Evolutionary conservation across 352 stramenopile genomes (phyloP).

Genomic region (Plasmopara viticola): DNA sequence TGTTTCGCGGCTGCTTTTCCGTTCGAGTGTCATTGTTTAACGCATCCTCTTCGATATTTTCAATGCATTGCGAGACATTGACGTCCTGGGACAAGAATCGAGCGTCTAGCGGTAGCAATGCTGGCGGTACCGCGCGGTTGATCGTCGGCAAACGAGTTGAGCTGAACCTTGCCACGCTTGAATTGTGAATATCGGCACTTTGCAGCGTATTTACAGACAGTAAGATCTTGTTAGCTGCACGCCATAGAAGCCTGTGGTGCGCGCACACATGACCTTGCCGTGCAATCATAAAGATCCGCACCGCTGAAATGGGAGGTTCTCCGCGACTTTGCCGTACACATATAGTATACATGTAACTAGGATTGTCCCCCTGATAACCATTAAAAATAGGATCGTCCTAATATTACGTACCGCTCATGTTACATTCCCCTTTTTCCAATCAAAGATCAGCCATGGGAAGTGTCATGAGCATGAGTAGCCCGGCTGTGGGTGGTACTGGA

Average conservation of each 20-base stretch:
- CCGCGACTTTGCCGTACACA: neutral
- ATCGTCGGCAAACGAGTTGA: neutral
- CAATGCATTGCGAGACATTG: slow-evolving; percentile 7
- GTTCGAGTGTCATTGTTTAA: neutral
- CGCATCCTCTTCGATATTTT: slow-evolving; percentile 5
- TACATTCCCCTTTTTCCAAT: slow-evolving; percentile 11
- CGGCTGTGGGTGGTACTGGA: slow-evolving; percentile 9
- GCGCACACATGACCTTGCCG: slow-evolving; percentile 10
- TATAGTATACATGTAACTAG: neutral
- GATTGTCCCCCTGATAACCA: neutral
- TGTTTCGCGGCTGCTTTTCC: slow-evolving; percentile 8
- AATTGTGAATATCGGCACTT: neutral
- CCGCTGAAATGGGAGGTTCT: slow-evolving; percentile 23
- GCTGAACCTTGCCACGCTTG: neutral
- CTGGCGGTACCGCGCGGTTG: neutral
- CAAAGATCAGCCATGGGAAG: slow-evolving; percentile 55
- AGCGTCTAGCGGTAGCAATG: slow-evolving; percentile 2
- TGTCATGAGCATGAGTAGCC: slow-evolving; percentile 51
- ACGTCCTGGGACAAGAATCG: slow-evolving; percentile 24
- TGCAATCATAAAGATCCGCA: slow-evolving; percentile 15
- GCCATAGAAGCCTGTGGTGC: slow-evolving; percentile 13
- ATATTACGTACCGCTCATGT: slow-evolving; percentile 3
- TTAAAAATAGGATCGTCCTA: neutral
- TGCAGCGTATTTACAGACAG: neutral
- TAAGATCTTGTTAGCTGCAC: slow-evolving; percentile 8